Percentiles rank a stretch among this genome's conserved stretches.
Evolutionary conservation across 345 rosid genomes (phyloP).

Genomic region (Corchorus capsularis): DNA sequence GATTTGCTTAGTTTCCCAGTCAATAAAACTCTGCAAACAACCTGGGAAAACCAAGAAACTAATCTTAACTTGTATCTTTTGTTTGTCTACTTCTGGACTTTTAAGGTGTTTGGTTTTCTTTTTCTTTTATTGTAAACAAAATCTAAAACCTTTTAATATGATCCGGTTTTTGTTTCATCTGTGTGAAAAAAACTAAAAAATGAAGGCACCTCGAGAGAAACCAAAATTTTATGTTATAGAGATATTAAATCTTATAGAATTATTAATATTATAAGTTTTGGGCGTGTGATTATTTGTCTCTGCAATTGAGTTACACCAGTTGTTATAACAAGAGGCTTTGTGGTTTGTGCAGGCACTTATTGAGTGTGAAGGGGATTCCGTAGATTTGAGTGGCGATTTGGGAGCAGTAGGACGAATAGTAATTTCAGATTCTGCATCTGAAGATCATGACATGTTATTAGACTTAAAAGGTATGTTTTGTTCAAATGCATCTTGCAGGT

Average conservation of each 20-base stretch:
- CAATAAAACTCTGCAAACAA: background rate
- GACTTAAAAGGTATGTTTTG: conserved; percentile 78
- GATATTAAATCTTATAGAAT: background rate
- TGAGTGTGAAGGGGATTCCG: conserved; percentile 96
- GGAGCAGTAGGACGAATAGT: conserved; percentile 94
- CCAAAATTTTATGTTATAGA: background rate
- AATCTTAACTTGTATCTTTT: background rate
- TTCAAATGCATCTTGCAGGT: conserved; percentile 1
- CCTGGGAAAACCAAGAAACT: conserved; percentile 4
- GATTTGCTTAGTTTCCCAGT: background rate
- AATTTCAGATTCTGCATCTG: conserved; percentile 55
- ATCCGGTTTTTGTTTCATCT: background rate
- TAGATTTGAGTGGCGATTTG: conserved; percentile 94
- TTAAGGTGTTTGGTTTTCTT: background rate
- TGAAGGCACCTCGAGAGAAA: background rate
- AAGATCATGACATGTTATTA: conserved; percentile 62
- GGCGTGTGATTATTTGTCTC: background rate
- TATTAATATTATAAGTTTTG: background rate
- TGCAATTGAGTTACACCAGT: background rate
- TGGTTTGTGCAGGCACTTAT: conserved; percentile 73
- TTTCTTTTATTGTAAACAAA: background rate
- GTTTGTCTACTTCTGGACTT: background rate
- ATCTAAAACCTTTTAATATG: background rate
- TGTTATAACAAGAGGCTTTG: conserved; percentile 20
- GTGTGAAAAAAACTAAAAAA: background rate